These are phyloP conservation scores for Boletus tylopilopsis DNA, from an alignment of 768 basidiomycete species.

Conservation along the genomic window DNA sequence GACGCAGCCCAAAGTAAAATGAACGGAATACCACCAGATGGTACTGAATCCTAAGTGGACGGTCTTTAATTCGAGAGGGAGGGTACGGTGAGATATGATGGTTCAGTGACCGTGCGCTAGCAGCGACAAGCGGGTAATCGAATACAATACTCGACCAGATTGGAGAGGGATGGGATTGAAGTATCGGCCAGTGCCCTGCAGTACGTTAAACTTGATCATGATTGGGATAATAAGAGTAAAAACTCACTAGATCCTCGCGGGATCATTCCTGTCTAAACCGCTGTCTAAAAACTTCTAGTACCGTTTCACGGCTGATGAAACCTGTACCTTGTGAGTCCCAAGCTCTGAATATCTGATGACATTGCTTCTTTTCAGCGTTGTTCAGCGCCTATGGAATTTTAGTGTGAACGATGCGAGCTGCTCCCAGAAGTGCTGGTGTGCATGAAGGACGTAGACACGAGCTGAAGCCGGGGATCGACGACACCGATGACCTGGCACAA, in stretches of 20 bases:
- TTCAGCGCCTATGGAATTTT: slow-evolving; percentile 84
- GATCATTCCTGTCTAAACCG: slow-evolving; percentile 82
- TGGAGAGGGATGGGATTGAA: too few species aligned
- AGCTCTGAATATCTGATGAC: slow-evolving; percentile 94
- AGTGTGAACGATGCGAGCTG: slow-evolving; percentile 54
- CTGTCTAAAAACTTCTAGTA: slow-evolving; percentile 90
- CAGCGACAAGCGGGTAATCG: too few species aligned
- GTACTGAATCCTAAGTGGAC: too few species aligned
- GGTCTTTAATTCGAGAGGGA: too few species aligned
- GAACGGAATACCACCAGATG: too few species aligned
- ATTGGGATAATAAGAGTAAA: not conserved
- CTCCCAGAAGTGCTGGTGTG: slow-evolving; percentile 63
- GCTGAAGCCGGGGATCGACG: slow-evolving; percentile 76
- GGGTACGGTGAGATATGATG: too few species aligned
- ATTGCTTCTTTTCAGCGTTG: slow-evolving; percentile 92
- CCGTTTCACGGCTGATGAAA: slow-evolving; percentile 82
- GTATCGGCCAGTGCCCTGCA: slow-evolving; percentile 86
- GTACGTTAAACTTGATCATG: not conserved
- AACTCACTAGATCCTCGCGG: slow-evolving; percentile 89
- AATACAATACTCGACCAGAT: slow-evolving; percentile 92
- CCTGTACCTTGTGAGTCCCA: slow-evolving; percentile 84
- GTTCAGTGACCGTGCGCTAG: too few species aligned
- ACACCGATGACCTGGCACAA: slow-evolving; percentile 77
- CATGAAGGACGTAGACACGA: slow-evolving; percentile 94
- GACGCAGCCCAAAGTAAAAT: too few species aligned